These are phyloP conservation scores for Glebionis coronaria DNA, from an alignment of 129 eudicot genomes.

Conservation along the genomic window DNA sequence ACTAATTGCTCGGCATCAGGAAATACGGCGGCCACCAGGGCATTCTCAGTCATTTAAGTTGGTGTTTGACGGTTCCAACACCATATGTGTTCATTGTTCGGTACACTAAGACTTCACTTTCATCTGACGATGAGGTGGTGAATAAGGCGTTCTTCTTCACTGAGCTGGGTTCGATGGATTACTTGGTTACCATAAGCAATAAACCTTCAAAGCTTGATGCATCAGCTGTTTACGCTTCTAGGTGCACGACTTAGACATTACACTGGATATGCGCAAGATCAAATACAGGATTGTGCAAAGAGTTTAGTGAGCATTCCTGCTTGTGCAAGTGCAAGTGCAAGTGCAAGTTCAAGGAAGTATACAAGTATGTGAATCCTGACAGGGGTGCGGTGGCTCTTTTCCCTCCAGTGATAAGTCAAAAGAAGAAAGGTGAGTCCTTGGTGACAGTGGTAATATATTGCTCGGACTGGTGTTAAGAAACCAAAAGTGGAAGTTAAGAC, in stretches of 20 bases:
- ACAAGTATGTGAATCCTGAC: constrained; percentile 41
- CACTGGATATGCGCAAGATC: constrained; percentile 65
- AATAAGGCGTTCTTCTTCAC: constrained; percentile 75
- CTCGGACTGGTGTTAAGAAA: constrained; percentile 32
- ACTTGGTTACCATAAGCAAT: constrained; percentile 40
- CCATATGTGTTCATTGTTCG: constrained; percentile 85
- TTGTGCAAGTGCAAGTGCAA: constrained; percentile 40
- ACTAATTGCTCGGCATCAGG: constrained; percentile 75
- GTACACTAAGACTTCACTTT: constrained; percentile 61
- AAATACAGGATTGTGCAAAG: constrained; percentile 60
- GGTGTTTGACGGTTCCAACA: constrained; percentile 98
- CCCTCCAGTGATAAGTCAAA: constrained; percentile 39
- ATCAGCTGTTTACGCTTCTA: constrained; percentile 81
- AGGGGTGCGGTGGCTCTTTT: constrained; percentile 45
- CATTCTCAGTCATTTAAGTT: no score
- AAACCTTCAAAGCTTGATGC: constrained; percentile 80
- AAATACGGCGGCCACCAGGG: no score
- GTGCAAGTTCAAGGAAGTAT: constrained; percentile 42
- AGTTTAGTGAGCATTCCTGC: constrained; percentile 42
- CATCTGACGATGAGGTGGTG: constrained; percentile 59
- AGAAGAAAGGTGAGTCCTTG: constrained; percentile 37
- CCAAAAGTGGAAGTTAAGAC: constrained; percentile 31
- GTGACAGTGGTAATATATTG: constrained; percentile 37
- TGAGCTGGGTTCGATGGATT: constrained; percentile 72
- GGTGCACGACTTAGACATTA: constrained; percentile 60